Base-by-base conservation (phyloP, 768 basidiomycete species). In the Macrolepiota fuliginosa region DNA sequence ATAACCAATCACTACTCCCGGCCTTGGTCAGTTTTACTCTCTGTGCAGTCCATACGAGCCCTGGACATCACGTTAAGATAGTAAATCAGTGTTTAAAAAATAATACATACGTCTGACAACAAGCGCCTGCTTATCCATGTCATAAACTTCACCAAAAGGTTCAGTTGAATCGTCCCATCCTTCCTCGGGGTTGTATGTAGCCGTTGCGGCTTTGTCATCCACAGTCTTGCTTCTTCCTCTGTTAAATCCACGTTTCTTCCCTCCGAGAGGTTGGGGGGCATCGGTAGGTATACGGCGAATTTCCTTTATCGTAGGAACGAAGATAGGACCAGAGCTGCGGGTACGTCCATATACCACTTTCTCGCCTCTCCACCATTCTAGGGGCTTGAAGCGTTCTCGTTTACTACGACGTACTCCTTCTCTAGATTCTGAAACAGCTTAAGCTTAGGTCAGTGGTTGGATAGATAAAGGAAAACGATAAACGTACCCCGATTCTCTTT, bases 351-450 rank as follows among this genome's bases (percentile, higher is more conserved):
- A 98, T 1, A 95, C 87, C 24, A 94, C 83, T 64, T 87, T 89
- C 75, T 98, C 96, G 66, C 86, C 85, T n/a, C 94, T 85, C 96
- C 96, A 98, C 79, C 83, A 96, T 42, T 92, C 91, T 37, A 98
- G 78, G 3, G 96, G 96, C 53, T 76, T 76, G 67, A 85, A 86
- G 35, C 85, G 85, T 56, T 82, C 77, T 24, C 96, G 87, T 52
- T 76, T 76, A 32, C 92, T 89, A 54, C 90, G 86, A 17, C 94
- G 88, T 1, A 91, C 77, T 24, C 88, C 88, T 50, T 79, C 75
- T 2, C 79, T 75, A n/a, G 68, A 65, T 3, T 67, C 79, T 81
- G 62, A 37, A 32, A 32, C 29, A 7, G 59, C 35, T 6, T 36
- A 19, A 50, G 45, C 42, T 29, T 32, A 32, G 29, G 29, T 47